Conservation (phyloP, 768 basidiomycete species). For the Amanita molliuscula region DNA sequence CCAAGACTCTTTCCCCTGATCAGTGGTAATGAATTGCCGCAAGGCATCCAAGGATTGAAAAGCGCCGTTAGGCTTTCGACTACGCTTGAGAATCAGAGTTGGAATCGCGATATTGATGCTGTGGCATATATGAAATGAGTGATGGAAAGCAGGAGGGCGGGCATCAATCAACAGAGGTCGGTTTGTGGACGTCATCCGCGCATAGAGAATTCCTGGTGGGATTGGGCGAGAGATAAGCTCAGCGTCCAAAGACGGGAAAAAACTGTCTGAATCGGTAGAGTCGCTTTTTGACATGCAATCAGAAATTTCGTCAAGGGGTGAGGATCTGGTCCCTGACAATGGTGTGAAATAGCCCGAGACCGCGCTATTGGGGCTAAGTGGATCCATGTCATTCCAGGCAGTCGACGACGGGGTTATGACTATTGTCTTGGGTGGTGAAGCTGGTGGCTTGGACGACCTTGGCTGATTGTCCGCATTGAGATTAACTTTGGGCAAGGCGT, state of each 20-base stretch:
- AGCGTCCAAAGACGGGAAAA: slow-evolving; percentile 22
- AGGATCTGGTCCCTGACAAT: slow-evolving; percentile 19
- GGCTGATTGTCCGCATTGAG: slow-evolving; percentile 18
- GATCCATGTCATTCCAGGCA: slow-evolving; percentile 18
- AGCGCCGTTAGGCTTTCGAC: slow-evolving; percentile 57
- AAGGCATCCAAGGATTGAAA: slow-evolving; percentile 60
- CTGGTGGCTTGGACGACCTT: slow-evolving; percentile 13
- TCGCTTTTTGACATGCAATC: too few species aligned
- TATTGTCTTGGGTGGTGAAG: slow-evolving; percentile 7
- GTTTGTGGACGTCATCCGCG: slow-evolving; percentile 18
- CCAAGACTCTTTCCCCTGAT: slow-evolving; percentile 64
- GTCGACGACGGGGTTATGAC: slow-evolving; percentile 12
- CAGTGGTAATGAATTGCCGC: slow-evolving; percentile 75
- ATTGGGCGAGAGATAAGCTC: slow-evolving; percentile 26
- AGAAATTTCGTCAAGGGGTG: too few species aligned
- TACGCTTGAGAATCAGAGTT: slow-evolving; percentile 82
- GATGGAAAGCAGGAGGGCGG: slow-evolving; percentile 56
- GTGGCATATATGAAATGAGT: slow-evolving; percentile 50
- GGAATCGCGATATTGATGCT: slow-evolving; percentile 85
- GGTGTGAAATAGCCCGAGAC: slow-evolving; percentile 45
- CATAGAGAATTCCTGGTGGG: slow-evolving; percentile 15
- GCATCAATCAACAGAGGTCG: slow-evolving; percentile 57
- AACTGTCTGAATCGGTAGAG: slow-evolving; percentile 24
- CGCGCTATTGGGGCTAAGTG: slow-evolving; percentile 32
- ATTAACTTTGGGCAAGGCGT: slow-evolving; percentile 37